Conservation (phyloP, 495 filamentous ascomycete genomes). For the Aspergillus haitiensis region DNA sequence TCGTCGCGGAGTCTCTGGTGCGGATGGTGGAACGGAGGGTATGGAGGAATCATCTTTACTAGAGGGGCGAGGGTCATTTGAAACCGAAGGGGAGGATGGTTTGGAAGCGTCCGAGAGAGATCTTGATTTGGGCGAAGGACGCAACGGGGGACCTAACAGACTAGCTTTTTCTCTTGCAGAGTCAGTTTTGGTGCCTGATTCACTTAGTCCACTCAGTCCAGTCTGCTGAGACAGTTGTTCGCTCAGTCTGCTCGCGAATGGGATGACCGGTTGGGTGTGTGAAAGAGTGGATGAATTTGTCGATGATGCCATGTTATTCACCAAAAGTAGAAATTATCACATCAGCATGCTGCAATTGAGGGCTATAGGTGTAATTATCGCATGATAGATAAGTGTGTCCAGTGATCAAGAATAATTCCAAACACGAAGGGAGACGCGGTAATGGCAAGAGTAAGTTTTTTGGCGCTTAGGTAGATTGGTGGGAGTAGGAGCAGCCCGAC, state of each 20-base stretch:
- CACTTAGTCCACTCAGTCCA: constrained; percentile 25
- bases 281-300: constrained; percentile 26
- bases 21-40: constrained; percentile 51
- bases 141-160: constrained; percentile 23
- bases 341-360: constrained; percentile 15
- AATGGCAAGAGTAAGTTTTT: neutral
- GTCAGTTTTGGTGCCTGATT: constrained; percentile 19
- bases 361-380: neutral
- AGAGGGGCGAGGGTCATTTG: constrained; percentile 32
- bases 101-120: constrained; percentile 48
- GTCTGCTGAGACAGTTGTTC: constrained; percentile 39
- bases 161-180: constrained; percentile 19
- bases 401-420: neutral
- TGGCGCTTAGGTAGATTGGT: neutral
- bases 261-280: constrained; percentile 25
- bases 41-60: constrained; percentile 82
- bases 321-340: constrained; percentile 7
- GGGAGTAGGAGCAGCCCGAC: neutral
- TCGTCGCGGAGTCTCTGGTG: constrained; percentile 65
- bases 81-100: constrained; percentile 34
- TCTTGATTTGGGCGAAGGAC: constrained; percentile 41
- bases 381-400: neutral
- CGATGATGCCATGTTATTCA: constrained; percentile 25
- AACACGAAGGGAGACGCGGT: neutral
- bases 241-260: constrained; percentile 45